A percentile compares a stretch with the other conserved stretches of the same genome.
Evolutionary conservation across 345 rosid genomes (phyloP).

Genomic region (Arabis hirsuta): DNA sequence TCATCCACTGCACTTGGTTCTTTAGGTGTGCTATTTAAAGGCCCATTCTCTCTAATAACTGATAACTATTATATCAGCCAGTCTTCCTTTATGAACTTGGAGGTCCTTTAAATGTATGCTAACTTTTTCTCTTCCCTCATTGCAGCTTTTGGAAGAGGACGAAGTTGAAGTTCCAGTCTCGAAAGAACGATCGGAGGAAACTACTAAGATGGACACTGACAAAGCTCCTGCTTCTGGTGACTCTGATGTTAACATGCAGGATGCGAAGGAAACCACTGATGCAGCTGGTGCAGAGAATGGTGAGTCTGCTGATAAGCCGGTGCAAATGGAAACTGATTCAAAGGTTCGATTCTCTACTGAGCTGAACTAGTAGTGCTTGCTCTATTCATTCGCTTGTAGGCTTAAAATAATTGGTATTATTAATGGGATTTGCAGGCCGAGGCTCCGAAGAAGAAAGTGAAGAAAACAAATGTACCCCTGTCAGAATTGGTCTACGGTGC

Average conservation of each 20-base stretch:
- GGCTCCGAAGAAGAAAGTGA: conserved; percentile 91
- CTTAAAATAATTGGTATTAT: conserved; percentile 3
- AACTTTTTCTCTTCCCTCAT: neutral
- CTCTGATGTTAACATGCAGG: conserved; percentile 81
- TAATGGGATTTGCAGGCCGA: conserved; percentile 54
- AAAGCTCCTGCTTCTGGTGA: conserved; percentile 65
- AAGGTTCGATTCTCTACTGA: conserved; percentile 55
- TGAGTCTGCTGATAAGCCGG: conserved; percentile 71
- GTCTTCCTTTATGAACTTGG: neutral
- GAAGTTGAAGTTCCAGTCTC: conserved; percentile 83
- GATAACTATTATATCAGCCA: too few species aligned
- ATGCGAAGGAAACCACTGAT: conserved; percentile 66
- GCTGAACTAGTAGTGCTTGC: neutral
- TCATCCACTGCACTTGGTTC: neutral
- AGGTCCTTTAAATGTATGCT: neutral
- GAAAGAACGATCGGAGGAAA: conserved; percentile 61
- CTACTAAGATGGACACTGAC: conserved; percentile 78
- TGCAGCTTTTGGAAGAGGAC: conserved; percentile 93
- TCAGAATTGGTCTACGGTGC: conserved; percentile 78
- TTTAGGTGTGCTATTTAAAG: neutral
- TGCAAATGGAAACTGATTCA: conserved; percentile 82
- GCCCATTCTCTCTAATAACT: neutral
- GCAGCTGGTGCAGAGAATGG: conserved; percentile 69
- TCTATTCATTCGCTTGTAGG: neutral
- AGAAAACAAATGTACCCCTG: conserved; percentile 81